A percentile compares a stretch with the other conserved stretches of the same genome.
Conservation (phyloP, 768 basidiomycete species). For the Hortiboletus flavorubellus region DNA sequence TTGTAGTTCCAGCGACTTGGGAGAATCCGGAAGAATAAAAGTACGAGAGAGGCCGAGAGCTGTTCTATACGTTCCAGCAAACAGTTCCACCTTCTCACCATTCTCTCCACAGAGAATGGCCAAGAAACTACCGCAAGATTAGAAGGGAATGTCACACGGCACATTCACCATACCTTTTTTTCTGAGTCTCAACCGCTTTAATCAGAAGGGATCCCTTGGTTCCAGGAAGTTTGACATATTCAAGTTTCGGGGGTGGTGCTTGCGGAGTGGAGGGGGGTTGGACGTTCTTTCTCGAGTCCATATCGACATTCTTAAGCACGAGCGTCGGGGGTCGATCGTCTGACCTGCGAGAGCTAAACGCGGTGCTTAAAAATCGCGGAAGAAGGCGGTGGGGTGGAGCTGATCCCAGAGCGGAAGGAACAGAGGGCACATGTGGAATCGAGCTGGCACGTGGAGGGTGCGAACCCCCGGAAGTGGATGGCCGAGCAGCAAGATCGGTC, state of each 20-base stretch:
- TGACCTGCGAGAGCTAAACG: conserved; percentile 56
- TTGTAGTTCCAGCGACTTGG: conserved; percentile 81
- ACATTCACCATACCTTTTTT: conserved; percentile 61
- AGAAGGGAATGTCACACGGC: background rate
- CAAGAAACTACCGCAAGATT: conserved; percentile 58
- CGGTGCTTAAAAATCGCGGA: conserved; percentile 66
- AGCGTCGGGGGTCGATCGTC: conserved; percentile 47
- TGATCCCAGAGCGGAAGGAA: conserved; percentile 31
- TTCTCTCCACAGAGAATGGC: conserved; percentile 91
- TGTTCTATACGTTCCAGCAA: conserved; percentile 88
- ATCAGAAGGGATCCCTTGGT: conserved; percentile 83
- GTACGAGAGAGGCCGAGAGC: conserved; percentile 88
- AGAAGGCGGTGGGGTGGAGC: conserved; percentile 59
- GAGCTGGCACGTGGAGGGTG: conserved; percentile 21
- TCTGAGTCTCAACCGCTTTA: conserved; percentile 85
- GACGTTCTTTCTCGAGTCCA: conserved; percentile 38
- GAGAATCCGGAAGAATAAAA: conserved; percentile 89
- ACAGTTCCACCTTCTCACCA: conserved; percentile 91
- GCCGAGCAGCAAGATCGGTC: conserved; percentile 21
- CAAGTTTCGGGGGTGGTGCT: conserved; percentile 76
- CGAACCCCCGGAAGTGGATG: conserved; percentile 35
- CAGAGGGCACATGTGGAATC: conserved; percentile 20
- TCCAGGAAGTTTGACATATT: conserved; percentile 90
- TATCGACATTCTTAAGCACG: conserved; percentile 36
- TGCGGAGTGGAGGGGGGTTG: conserved; percentile 40